Evolutionary conservation across 1,284 basidiomycete species (phyloP).

Genomic region (Omphalotus olearius): DNA sequence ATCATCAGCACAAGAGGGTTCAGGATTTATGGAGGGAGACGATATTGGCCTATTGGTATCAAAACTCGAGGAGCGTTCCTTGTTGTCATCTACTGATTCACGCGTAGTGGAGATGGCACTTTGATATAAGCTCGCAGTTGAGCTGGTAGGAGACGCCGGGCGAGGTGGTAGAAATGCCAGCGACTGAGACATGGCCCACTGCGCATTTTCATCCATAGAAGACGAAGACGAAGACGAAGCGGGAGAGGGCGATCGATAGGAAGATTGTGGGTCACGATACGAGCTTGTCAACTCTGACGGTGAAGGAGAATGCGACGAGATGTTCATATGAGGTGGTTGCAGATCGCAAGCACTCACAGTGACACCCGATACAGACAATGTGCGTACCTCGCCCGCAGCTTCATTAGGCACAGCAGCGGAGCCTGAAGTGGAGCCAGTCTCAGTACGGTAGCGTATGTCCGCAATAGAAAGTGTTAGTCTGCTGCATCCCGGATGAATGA

Average conservation of each 20-base stretch:
- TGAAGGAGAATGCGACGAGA: slow-evolving; percentile 38
- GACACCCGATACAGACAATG: slow-evolving; percentile 25
- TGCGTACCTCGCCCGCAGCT: slow-evolving; percentile 13
- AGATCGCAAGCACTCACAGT: slow-evolving; percentile 27
- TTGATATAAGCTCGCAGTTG: slow-evolving; percentile 60
- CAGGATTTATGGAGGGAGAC: slow-evolving; percentile 3
- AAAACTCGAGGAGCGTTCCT: background rate
- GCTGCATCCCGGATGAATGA: slow-evolving; percentile 60
- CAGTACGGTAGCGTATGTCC: slow-evolving; percentile 55
- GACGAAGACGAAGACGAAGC: slow-evolving; percentile 42
- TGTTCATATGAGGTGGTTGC: background rate
- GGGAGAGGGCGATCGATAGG: slow-evolving; percentile 33
- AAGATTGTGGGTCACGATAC: slow-evolving; percentile 11
- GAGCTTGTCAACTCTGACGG: slow-evolving; percentile 17
- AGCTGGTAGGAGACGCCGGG: slow-evolving; percentile 40
- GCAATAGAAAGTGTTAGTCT: slow-evolving; percentile 56
- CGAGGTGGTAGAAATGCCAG: slow-evolving; percentile 52
- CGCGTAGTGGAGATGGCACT: slow-evolving; percentile 58
- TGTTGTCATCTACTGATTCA: slow-evolving; percentile 7
- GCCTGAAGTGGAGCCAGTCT: slow-evolving; percentile 17
- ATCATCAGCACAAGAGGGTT: background rate
- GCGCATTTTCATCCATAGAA: slow-evolving; percentile 61
- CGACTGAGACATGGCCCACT: slow-evolving; percentile 72
- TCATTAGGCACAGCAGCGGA: slow-evolving; percentile 4
- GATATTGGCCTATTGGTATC: background rate